Conservation (phyloP, 2,329 filamentous ascomycete species). For the Amauroascus verrucosus region DNA sequence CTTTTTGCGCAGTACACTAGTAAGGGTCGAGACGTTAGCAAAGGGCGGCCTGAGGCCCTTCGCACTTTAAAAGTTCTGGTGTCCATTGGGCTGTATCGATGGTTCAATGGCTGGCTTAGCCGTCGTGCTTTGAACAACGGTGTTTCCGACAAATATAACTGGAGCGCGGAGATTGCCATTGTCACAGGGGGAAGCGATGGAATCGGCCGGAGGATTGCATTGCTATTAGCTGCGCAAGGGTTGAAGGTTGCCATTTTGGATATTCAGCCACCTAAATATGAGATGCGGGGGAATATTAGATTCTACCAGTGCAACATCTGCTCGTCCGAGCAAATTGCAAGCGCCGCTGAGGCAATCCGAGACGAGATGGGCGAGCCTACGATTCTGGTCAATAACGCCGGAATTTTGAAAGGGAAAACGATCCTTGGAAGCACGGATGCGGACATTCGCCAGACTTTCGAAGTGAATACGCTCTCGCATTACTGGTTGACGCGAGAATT, state of each 20-base stretch:
- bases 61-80: slow-evolving; percentile 46
- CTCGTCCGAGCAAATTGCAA: slow-evolving; percentile 44
- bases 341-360: slow-evolving; percentile 45
- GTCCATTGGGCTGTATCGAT: slow-evolving; percentile 42
- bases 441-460: slow-evolving; percentile 57
- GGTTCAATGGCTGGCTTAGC: slow-evolving; percentile 45
- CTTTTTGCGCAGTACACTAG: slow-evolving; percentile 55
- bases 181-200: slow-evolving; percentile 66
- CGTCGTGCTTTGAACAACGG: slow-evolving; percentile 40
- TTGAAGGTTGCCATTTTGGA: slow-evolving; percentile 64
- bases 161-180: slow-evolving; percentile 59
- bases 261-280: slow-evolving; percentile 47
- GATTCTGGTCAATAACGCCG: slow-evolving; percentile 63
- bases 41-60: slow-evolving; percentile 44
- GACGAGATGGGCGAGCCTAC: slow-evolving; percentile 48
- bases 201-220: slow-evolving; percentile 58
- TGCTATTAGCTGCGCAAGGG: slow-evolving; percentile 52
- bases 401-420: slow-evolving; percentile 49
- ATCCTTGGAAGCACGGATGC: slow-evolving; percentile 50
- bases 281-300: slow-evolving; percentile 41
- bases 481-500: slow-evolving; percentile 59
- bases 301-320: slow-evolving; percentile 64
- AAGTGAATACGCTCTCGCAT: slow-evolving; percentile 59
- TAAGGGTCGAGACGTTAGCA: slow-evolving; percentile 46
- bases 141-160: slow-evolving; percentile 34